Base-by-base conservation (phyloP, 441 rosid genomes). In the Gossypium davidsonii region DNA sequence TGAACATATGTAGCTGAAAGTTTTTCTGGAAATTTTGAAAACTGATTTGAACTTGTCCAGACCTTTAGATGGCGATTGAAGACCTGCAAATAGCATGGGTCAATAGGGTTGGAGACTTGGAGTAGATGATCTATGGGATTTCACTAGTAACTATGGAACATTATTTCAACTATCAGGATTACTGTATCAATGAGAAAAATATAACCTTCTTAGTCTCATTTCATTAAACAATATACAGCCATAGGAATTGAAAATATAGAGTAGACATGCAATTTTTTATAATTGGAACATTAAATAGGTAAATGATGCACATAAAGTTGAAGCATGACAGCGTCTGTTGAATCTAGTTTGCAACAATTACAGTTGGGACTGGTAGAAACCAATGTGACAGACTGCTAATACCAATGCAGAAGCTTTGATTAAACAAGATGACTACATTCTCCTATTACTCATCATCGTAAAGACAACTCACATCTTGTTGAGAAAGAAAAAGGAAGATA, bases 1-100 rank as follows among this genome's bases (percentile, higher is more conserved):
- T 8, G 90, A 86, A 70, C 90, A 85, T 78, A 90, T 74, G 77
- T 88, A 86, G 69, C 80, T 74, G 63, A 88, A 90, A 11, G 92
- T 85, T 84, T 53, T 85, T 77, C 80, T 69, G 1, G 94, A 83
- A 49, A 90, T 82, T 77, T 80, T 82, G 71, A 88, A 86, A 64
- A 80, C 18, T 11, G 81, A 74, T 81, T 84, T 73, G 70, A 85
- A 90, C 42, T 73, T 78, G 71, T 84, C 87, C 72, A 81, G 67
- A 55, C 78, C 81, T 70, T 84, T 84, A 8, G 85, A 55, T 60
- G 86, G 82, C 23, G 83, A 70, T 21, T 72, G 77, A 74, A 66
- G 15, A 60, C 85, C 88, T 87, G 83, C 82, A 76, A 58, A 75
- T n/a, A 73, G 53, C 20, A 58, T 2, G 52, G 15, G 49, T 2